Base-by-base conservation (phyloP, 768 basidiomycete genomes). In the Lanmaoa rubissima region DNA sequence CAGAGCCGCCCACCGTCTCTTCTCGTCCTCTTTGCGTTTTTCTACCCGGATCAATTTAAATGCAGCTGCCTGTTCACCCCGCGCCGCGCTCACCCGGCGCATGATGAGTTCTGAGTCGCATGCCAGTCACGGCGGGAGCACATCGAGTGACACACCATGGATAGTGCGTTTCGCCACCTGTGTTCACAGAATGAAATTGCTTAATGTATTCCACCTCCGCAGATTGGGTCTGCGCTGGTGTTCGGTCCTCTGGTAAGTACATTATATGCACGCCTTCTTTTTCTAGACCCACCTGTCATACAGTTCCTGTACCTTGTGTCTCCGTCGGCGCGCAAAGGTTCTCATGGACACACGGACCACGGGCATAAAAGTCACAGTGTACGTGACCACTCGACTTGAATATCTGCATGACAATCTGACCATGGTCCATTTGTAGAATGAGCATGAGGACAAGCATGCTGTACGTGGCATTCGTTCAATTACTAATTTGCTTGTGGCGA, bases 281-380 rank as follows among this genome's bases (percentile, higher is more conserved):
- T 41, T 44, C 11, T 5, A 28, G 2, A 41, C 42, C 41, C 9
- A 53, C 43, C 19, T 46, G 34, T 50, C 40, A 31, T 35, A 35
- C 42, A 72, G 71, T 52, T 74, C 16, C 51, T 72, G 41, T 74
- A 72, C 51, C 63, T 74, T 19, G 51, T 69, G 12, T 72, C 71
- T 13, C 71, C 71, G 11, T 62, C 72, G 6, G 62, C 69, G n/a
- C 69, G 65, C 47, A 59, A 63, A 21, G 42, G 43, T 9, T 53
- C 60, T 42, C 66, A 70, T 59, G 61, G 24, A 4, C 64, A 72
- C 55, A 40, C 60, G 16, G 61, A 58, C 26, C 59, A 69, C n/a
- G 60, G 34, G 7, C 65, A 67, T n/a, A 32, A 62, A 31, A 59
- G 14, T 24, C 65, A 65, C 32, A 46, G 3, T 40, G 72, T 73